Conservation (phyloP, 2,329 filamentous ascomycete species). For the Penicillium sp. region DNA sequence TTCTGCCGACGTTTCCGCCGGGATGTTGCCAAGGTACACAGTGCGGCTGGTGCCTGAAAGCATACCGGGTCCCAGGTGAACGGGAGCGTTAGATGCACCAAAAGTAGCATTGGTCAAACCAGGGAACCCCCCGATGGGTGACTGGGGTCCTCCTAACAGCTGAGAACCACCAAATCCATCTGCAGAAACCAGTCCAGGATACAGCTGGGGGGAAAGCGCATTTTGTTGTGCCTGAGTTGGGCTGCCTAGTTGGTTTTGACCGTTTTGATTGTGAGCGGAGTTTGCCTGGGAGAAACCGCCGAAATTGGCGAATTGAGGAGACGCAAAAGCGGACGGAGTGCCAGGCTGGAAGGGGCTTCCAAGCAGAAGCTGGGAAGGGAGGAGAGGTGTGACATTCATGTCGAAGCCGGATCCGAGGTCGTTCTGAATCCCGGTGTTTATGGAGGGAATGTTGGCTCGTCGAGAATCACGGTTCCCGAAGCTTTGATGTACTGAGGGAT, state of each 20-base stretch:
- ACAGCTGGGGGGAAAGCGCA: slow-evolving; percentile 72
- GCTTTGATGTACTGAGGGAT: slow-evolving; percentile 62
- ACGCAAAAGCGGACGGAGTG: slow-evolving; percentile 83
- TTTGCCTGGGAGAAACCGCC: slow-evolving; percentile 67
- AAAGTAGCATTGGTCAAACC: slow-evolving; percentile 58
- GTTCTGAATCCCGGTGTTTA: slow-evolving; percentile 74
- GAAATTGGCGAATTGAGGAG: slow-evolving; percentile 85
- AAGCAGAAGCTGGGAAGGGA: slow-evolving; percentile 89
- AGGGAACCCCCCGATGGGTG: slow-evolving; percentile 73
- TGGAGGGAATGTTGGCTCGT: slow-evolving; percentile 77
- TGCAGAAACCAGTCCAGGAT: slow-evolving; percentile 80
- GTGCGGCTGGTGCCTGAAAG: slow-evolving; percentile 90
- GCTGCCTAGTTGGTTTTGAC: slow-evolving; percentile 62
- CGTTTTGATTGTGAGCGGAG: slow-evolving; percentile 52
- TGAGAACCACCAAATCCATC: slow-evolving; percentile 77
- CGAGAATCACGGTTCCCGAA: slow-evolving; percentile 85
- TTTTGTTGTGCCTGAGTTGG: slow-evolving; percentile 67
- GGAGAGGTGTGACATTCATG: slow-evolving; percentile 96
- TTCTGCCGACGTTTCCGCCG: slow-evolving; percentile 93
- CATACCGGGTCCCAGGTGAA: slow-evolving; percentile 72
- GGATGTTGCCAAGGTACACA: slow-evolving; percentile 96
- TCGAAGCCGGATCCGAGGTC: slow-evolving; percentile 87
- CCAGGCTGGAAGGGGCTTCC: slow-evolving; percentile 96
- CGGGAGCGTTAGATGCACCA: slow-evolving; percentile 66
- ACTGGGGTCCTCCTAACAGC: slow-evolving; percentile 77